phyloP scores from a whole-genome alignment of 75 land plant genomes.

The Pinus albicaulis region DNA sequence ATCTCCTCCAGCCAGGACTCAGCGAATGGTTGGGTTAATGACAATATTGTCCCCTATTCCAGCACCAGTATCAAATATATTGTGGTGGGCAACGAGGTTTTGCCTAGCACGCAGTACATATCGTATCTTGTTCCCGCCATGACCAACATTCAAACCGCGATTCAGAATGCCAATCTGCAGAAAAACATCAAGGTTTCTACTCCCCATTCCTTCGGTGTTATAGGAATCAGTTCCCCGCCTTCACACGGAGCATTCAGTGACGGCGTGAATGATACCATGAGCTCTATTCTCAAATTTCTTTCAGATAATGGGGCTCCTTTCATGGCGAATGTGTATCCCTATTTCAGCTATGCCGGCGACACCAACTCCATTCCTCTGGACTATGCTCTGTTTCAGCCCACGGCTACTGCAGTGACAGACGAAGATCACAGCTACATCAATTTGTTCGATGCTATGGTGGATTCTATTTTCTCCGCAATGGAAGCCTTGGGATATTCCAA shows the following conservation, averaged over 20 bases:
- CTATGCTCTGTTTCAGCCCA: constrained; percentile 27
- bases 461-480: constrained; percentile 25
- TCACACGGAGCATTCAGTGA: constrained; percentile 9
- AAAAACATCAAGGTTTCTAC: constrained; percentile 38
- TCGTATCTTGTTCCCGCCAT: constrained; percentile 40
- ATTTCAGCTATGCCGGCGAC: constrained; percentile 17
- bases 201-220: constrained; percentile 15
- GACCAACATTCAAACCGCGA: constrained; percentile 27
- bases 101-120: neutral
- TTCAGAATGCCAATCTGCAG: neutral
- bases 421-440: constrained; percentile 11
- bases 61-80: constrained; percentile 3
- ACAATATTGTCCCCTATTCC: neutral
- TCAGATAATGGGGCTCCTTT: constrained; percentile 10
- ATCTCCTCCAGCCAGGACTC: neutral
- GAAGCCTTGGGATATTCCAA: constrained; percentile 13
- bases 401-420: neutral
- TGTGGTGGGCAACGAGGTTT: neutral
- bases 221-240: constrained; percentile 32
- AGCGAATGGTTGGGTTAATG: neutral
- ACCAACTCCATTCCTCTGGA: constrained; percentile 4
- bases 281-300: constrained; percentile 22
- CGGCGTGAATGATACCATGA: constrained; percentile 4
- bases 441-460: constrained; percentile 46
- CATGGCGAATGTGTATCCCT: constrained; percentile 41